Base-by-base conservation (phyloP, 768 basidiomycete species). In the Pleurotus cornucopiae region DNA sequence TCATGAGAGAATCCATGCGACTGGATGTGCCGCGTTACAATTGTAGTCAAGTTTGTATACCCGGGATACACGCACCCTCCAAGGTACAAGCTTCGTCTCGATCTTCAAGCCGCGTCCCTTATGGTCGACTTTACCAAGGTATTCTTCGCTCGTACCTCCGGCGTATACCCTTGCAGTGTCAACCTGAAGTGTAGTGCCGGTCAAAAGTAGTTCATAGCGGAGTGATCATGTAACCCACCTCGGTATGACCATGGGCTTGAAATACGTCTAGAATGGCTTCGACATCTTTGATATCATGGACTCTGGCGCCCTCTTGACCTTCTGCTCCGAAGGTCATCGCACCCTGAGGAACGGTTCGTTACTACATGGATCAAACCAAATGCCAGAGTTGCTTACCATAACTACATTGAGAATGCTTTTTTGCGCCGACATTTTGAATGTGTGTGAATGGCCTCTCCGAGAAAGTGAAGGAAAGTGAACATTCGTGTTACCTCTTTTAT, bases 81-180 rank as follows among this genome's bases (percentile, higher is more conserved):
- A 64, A 0, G 84, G 83, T 58, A 76, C 77, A 14, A 83, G 75
- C 64, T 88, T 88, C 0, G 83, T 86, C 43, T 84, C 82, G 41
- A 86, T 68, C 55, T 75, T 74, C 25, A 86, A 63, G 0, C 81
- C 81, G 34, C 80, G 74, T 44, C 69, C 67, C 57, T 78, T 69
- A 71, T 79, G 78, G 57, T 75, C 69, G 54, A 78, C 70, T 67
- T 79, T 70, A 4, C 80, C 83, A 16, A 86, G 72, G 59, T 70
- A 71, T 47, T 74, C 71, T 63, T 88, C 84, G 6, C 82, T 81
- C 0, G 83, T 83, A 1, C 83, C 82, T 20, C 72, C 73, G 11
- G 67, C 72, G 56, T 86, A 84, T 5, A 71, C 61, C 13, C 80
- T 71, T 7, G 82, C 76, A 0, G 80, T 79, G 57, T 85, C 83